Percentiles rank a stretch among this genome's conserved stretches.
Conservation (phyloP, 2,329 filamentous ascomycete species). For the Fusarium verrucosum region DNA sequence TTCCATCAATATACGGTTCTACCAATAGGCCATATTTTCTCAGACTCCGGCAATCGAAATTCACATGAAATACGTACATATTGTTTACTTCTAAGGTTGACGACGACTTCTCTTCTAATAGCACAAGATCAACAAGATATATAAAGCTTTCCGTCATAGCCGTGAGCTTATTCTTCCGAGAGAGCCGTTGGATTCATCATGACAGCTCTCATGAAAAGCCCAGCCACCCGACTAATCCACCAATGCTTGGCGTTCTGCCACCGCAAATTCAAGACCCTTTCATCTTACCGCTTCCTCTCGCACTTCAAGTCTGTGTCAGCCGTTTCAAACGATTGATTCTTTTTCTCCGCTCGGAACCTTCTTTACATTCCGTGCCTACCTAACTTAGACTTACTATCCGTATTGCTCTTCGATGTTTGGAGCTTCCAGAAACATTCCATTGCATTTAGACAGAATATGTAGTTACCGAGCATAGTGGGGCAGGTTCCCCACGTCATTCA, state of each 20-base stretch:
- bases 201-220: conserved; percentile 19
- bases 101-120: background rate
- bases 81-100: background rate
- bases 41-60: background rate
- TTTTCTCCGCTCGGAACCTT: background rate
- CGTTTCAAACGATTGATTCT: background rate
- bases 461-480: conserved; percentile 34
- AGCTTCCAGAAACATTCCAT: conserved; percentile 6
- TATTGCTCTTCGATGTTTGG: background rate
- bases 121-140: conserved; percentile 7
- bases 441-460: conserved; percentile 30
- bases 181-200: conserved; percentile 26
- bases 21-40: background rate
- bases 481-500: conserved; percentile 43
- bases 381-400: background rate
- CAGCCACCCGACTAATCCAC: conserved; percentile 29
- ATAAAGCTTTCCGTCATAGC: conserved; percentile 4
- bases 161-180: conserved; percentile 16
- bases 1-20: background rate
- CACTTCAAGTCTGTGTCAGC: background rate
- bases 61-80: background rate
- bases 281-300: background rate
- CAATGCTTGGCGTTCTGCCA: conserved; percentile 23
- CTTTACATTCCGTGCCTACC: background rate
- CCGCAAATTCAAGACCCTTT: conserved; percentile 3